Base-by-base conservation (phyloP, 805 yeast species). In the Kodamaea laetipori region DNA sequence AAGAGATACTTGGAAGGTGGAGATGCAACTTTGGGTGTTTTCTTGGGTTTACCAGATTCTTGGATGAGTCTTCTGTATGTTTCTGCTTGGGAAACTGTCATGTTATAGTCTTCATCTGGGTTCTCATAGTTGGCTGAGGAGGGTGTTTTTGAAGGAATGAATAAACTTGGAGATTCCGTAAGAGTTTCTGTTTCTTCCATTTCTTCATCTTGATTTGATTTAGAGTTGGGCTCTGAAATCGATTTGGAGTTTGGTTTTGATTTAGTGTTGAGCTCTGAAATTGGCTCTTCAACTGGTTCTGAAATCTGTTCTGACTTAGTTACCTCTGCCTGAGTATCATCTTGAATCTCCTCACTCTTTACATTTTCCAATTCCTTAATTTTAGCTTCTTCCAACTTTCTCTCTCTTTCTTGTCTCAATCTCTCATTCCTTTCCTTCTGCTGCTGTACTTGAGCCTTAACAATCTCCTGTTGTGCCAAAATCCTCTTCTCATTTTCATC, bases 91-190 rank as follows among this genome's bases (percentile, higher is more conserved):
- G 57, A 41, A 4, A 64, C 52, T 1, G 73, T 67, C 61, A 71
- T 53, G 16, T 66, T 62, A 51, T 71, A 71, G 48, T 71, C 75
- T 27, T 61, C 66, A 12, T 69, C 74, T 3, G 74, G 74, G 45
- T 70, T 71, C 16, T 69, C 72, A 43, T 69, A 71, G 1, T n/a
- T 33, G 11, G 35, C 17, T 17, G 33, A 19, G 13, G 45, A 28
- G n/a, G 49, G n/a, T 35, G 48, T n/a, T 28, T 19, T 10, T 7
- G 45, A 35, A 2, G 66, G 64, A 12, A 57, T 41, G 35, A 43
- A 60, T 24, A 60, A 42, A 34, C 49, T 56, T 2, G 64, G 61
- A n/a, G 43, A 21, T 33, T 42, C 32, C 24, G 46, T 21, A 35
- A 21, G 21, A 31, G 31, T 4, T 31, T 26, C 33, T 11, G 16